Conservation (phyloP, 1,284 basidiomycete genomes). For the Filobasidium uniguttulatum region DNA sequence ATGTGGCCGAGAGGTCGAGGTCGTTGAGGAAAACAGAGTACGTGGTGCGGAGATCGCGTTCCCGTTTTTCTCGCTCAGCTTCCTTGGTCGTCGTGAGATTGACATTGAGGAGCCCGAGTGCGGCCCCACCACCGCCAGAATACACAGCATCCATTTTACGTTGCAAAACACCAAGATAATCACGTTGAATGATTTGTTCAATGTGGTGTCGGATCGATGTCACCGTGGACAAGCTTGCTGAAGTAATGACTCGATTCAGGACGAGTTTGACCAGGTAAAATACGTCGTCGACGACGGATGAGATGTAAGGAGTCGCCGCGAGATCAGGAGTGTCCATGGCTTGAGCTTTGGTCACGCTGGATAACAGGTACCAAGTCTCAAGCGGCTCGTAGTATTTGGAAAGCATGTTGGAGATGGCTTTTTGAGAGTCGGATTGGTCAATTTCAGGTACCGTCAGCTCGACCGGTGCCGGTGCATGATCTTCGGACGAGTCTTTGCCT, state of each 20-base stretch:
- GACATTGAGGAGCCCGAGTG: slow-evolving; percentile 30
- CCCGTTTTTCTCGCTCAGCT: slow-evolving; percentile 50
- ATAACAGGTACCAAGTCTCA: slow-evolving; percentile 84
- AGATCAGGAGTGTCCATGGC: slow-evolving; percentile 51
- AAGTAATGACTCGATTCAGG: slow-evolving; percentile 56
- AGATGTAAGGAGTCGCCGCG: slow-evolving; percentile 46
- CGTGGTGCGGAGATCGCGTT: slow-evolving; percentile 57
- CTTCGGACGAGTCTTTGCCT: not conserved
- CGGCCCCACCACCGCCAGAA: slow-evolving; percentile 27
- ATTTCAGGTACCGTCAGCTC: slow-evolving; percentile 24
- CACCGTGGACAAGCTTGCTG: slow-evolving; percentile 51
- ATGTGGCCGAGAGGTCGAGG: slow-evolving; percentile 68
- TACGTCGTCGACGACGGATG: slow-evolving; percentile 68
- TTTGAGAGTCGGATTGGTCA: slow-evolving; percentile 44
- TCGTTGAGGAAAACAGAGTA: slow-evolving; percentile 83
- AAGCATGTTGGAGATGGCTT: slow-evolving; percentile 55
- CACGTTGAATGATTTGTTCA: slow-evolving; percentile 58
- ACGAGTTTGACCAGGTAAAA: slow-evolving; percentile 86
- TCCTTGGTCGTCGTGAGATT: slow-evolving; percentile 39
- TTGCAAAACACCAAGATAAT: slow-evolving; percentile 63
- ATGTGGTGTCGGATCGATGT: slow-evolving; percentile 50
- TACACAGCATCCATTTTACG: slow-evolving; percentile 80
- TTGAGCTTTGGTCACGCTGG: slow-evolving; percentile 46
- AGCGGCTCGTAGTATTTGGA: slow-evolving; percentile 68
- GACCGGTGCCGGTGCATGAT: not conserved